Evolutionary conservation across 1,139 yeast species (phyloP).

Genomic region (Kurtzmaniella quercitrusa): DNA sequence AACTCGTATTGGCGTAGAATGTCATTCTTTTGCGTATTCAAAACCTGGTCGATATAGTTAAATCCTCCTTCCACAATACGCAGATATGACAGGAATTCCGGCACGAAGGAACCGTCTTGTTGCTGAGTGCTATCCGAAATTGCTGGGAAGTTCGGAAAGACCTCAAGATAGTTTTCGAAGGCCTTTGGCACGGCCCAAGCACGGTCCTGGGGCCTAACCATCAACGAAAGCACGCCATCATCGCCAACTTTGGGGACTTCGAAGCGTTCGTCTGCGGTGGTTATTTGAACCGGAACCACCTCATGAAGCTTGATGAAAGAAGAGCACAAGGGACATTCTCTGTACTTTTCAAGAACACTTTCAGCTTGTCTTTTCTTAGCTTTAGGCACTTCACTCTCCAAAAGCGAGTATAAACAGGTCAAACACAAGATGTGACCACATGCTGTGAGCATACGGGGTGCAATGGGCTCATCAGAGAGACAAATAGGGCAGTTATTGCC

Average conservation of each 20-base stretch:
- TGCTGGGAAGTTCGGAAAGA: slow-evolving; percentile 29
- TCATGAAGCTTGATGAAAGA: slow-evolving; percentile 56
- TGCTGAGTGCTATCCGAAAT: slow-evolving; percentile 13
- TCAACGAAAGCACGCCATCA: slow-evolving; percentile 60
- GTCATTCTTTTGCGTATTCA: slow-evolving; percentile 50
- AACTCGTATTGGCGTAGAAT: slow-evolving; percentile 46
- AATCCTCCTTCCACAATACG: slow-evolving; percentile 65
- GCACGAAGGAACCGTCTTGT: slow-evolving; percentile 6
- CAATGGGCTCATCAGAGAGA: slow-evolving; percentile 73
- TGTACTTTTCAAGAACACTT: slow-evolving; percentile 47
- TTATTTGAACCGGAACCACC: slow-evolving; percentile 67
- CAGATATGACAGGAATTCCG: slow-evolving; percentile 29
- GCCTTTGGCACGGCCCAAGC: slow-evolving; percentile 61
- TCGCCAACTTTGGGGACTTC: slow-evolving; percentile 60
- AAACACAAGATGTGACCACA: slow-evolving; percentile 94
- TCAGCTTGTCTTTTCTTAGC: slow-evolving; percentile 28
- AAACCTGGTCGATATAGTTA: slow-evolving; percentile 48
- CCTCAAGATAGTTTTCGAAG: slow-evolving; percentile 23
- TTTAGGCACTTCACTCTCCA: slow-evolving; percentile 53
- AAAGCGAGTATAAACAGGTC: slow-evolving; percentile 70
- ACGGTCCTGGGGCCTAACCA: slow-evolving; percentile 63
- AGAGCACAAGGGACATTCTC: slow-evolving; percentile 85
- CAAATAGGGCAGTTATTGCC: slow-evolving; percentile 91
- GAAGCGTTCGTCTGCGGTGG: slow-evolving; percentile 49
- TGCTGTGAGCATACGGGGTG: slow-evolving; percentile 84